Evolutionary conservation across 2,329 filamentous ascomycete genomes (phyloP).

Genomic region (Curvularia sp.): DNA sequence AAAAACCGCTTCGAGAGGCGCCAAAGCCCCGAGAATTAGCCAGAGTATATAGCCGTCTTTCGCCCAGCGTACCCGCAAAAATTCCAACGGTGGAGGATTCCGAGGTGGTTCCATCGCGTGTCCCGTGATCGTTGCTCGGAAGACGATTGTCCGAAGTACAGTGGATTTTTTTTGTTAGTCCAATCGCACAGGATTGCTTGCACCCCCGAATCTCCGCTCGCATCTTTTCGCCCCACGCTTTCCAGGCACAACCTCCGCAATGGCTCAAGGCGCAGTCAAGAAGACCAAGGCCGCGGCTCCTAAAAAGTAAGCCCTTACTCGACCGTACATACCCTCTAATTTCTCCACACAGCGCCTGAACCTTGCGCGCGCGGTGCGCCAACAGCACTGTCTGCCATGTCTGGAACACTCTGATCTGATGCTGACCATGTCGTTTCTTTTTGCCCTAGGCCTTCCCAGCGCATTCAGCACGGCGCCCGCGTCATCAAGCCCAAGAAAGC

Average conservation of each 20-base stretch:
- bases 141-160: slow-evolving; percentile 3
- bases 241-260: slow-evolving; percentile 28
- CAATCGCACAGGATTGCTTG: slow-evolving; percentile 2
- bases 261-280: slow-evolving; percentile 60
- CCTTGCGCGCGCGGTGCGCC: neutral
- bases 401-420: slow-evolving; percentile 13
- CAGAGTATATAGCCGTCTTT: slow-evolving; percentile 19
- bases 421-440: slow-evolving; percentile 1
- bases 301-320: slow-evolving; percentile 47
- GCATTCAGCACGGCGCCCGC: slow-evolving; percentile 62
- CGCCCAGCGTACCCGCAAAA: neutral
- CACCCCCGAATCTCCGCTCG: slow-evolving; percentile 6
- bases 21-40: slow-evolving; percentile 15
- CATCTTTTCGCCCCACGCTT: slow-evolving; percentile 14
- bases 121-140: slow-evolving; percentile 6
- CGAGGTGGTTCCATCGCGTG: neutral
- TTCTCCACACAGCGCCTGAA: neutral
- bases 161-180: neutral
- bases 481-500: slow-evolving; percentile 73
- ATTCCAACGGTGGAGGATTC: slow-evolving; percentile 2
- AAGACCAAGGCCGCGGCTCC: slow-evolving; percentile 52
- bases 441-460: slow-evolving; percentile 30
- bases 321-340: too few relatives aligned
- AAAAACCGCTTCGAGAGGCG: slow-evolving; percentile 12
- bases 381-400: neutral